Percentiles rank a stretch among this genome's conserved stretches.
phyloP scores from a whole-genome alignment of 768 basidiomycete genomes.

The Pholiota molesta region DNA sequence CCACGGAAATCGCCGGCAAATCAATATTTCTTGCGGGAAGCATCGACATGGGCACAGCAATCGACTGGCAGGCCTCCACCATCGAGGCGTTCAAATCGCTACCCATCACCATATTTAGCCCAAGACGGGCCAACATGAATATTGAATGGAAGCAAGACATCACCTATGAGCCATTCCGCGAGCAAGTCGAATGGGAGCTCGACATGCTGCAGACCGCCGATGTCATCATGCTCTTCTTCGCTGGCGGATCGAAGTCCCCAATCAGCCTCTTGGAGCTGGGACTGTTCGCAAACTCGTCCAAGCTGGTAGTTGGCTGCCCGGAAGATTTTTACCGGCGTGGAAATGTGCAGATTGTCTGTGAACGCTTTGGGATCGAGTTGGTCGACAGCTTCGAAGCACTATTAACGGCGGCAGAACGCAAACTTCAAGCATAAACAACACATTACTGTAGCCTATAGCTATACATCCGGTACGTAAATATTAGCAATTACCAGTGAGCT shows the following conservation, averaged over 20 bases:
- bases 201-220: slow-evolving; percentile 5
- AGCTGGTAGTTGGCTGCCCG: background rate
- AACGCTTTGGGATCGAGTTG: background rate
- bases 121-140: background rate
- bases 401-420: background rate
- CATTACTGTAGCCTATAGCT: background rate
- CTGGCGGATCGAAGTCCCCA: slow-evolving; percentile 1
- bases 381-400: slow-evolving; percentile 1
- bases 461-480: background rate
- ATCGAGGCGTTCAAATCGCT: background rate
- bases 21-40: slow-evolving; percentile 6
- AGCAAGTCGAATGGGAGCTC: slow-evolving; percentile 5
- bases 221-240: slow-evolving; percentile 5
- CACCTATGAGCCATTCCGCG: background rate
- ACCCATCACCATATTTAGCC: background rate
- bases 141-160: background rate
- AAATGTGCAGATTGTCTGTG: slow-evolving; percentile 6
- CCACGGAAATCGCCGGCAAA: background rate
- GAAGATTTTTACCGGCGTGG: slow-evolving; percentile 1
- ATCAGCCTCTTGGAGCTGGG: slow-evolving; percentile 5
- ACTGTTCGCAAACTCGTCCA: background rate
- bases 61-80: background rate
- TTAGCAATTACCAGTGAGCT: no score
- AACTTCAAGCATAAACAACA: background rate
- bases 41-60: slow-evolving; percentile 7